Base-by-base conservation (phyloP, 495 filamentous ascomycete species). In the Neurospora sp. region DNA sequence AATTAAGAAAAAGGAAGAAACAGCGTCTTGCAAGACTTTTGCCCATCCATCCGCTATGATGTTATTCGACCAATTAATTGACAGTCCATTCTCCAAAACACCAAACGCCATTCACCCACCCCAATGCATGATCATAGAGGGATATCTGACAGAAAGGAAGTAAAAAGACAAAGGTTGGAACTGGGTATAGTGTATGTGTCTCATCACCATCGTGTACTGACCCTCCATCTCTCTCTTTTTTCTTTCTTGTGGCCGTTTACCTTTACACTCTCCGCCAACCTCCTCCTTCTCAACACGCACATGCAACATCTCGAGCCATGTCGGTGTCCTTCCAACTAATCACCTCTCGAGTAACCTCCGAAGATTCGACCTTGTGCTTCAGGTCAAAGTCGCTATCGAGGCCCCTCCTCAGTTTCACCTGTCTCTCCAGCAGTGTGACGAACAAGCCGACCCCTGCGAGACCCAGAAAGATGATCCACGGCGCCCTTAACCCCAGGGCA, bases 321-420 rank as follows among this genome's bases (percentile, higher is more conserved):
- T 66, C 14, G 27, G 23, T 66, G 12, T 66, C 54, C 54, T 66
- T 66, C 54, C 27, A 66, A 37, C 54, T 66, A 66, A 66, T 8
- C 14, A 66, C 27, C 54, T 66, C 54, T 66, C 54, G 54, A 35
- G 54, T 66, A 35, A 37, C 23, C 54, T 66, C 54, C 7, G 27
- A 18, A 6, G 54, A 8, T 20, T 74, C 42, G 20, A 37, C n/a
- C 41, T 39, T 74, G n/a, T 54, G 38, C 71, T 77, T 79, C 27
- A 79, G 49, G 2, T 81, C 83, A 78, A 73, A 85, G 16, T 85
- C 81, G 12, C 80, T 84, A 38, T 84, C 77, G 31, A 83, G 54
- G 8, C 79, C 77, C 38, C 70, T 81, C 49, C 82, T 73, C 69
- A 85, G 62, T 69, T 74, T 72, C 23, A 84, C 74, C 42, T 83